phyloP scores from a whole-genome alignment of 768 basidiomycete genomes.

The Leccinum olivaceopallidum region DNA sequence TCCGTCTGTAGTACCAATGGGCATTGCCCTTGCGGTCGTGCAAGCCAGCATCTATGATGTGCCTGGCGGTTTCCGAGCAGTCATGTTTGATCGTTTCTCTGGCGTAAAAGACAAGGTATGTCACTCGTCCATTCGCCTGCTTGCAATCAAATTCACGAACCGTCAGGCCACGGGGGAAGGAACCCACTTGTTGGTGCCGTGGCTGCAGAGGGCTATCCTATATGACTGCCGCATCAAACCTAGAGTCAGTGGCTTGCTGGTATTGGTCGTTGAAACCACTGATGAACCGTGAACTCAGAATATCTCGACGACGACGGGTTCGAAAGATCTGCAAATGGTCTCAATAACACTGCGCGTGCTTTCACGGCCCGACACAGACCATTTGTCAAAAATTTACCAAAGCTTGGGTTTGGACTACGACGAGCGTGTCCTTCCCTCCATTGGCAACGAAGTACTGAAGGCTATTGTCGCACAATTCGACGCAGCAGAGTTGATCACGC shows the following conservation, averaged over 20 bases:
- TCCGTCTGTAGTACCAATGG: slow-evolving; percentile 33
- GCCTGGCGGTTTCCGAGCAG: slow-evolving; percentile 89
- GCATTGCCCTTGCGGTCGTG: slow-evolving; percentile 42
- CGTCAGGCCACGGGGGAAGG: slow-evolving; percentile 84
- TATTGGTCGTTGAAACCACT: slow-evolving; percentile 4
- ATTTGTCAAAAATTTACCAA: slow-evolving; percentile 93
- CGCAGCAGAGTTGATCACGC: slow-evolving; percentile 94
- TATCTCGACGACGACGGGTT: slow-evolving; percentile 98
- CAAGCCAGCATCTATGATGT: slow-evolving; percentile 69
- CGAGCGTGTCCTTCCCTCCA: slow-evolving; percentile 95
- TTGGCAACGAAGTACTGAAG: slow-evolving; percentile 97
- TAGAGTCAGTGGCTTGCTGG: slow-evolving; percentile 53
- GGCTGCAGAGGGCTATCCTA: slow-evolving; percentile 94
- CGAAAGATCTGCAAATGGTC: slow-evolving; percentile 99
- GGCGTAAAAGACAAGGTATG: slow-evolving; percentile 82
- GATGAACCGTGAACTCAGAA: slow-evolving; percentile 53
- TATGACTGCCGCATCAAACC: slow-evolving; percentile 99
- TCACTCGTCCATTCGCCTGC: background rate
- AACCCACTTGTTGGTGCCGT: slow-evolving; percentile 94
- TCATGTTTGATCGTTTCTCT: slow-evolving; percentile 97
- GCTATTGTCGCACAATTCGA: slow-evolving; percentile 99
- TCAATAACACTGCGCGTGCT: slow-evolving; percentile 95
- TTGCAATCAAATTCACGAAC: background rate
- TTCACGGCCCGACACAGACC: slow-evolving; percentile 86
- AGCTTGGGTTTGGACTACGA: slow-evolving; percentile 95